Percentiles rank a stretch among this genome's conserved stretches.
These are phyloP conservation scores for Fraxinus quadrangulata DNA, from an alignment of 257 asterid species.

Conservation along the genomic window DNA sequence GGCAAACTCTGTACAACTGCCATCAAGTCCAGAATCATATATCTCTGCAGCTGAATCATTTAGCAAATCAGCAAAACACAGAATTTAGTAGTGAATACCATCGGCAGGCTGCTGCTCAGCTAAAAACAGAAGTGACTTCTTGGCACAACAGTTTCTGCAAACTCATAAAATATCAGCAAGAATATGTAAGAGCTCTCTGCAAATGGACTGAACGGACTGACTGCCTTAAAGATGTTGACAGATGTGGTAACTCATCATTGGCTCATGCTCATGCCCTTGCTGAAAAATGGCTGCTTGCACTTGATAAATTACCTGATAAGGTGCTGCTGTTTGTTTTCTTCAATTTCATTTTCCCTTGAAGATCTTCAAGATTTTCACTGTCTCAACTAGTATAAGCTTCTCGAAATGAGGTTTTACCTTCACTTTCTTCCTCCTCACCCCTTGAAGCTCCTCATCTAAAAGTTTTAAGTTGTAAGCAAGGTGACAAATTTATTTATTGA, in stretches of 20 bases:
- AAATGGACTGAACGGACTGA: constrained; percentile 58
- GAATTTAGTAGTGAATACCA: constrained; percentile 71
- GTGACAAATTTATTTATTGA: too few relatives aligned
- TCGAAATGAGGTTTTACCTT: background rate
- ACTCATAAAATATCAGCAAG: constrained; percentile 62
- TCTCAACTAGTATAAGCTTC: background rate
- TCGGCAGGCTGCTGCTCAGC: constrained; percentile 78
- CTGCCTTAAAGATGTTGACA: constrained; percentile 37
- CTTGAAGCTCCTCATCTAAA: too few relatives aligned
- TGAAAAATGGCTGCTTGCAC: constrained; percentile 59
- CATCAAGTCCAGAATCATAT: constrained; percentile 72
- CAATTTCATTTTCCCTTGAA: background rate
- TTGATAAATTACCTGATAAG: constrained; percentile 69
- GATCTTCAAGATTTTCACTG: background rate
- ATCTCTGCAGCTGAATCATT: constrained; percentile 60
- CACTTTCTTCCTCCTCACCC: background rate
- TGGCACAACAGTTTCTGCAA: constrained; percentile 71
- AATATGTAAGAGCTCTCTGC: constrained; percentile 57
- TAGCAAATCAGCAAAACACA: constrained; percentile 45
- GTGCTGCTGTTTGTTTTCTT: constrained; percentile 30
- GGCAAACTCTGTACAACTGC: constrained; percentile 67
- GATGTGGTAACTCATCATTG: constrained; percentile 34
- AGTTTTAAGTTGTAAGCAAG: too few relatives aligned
- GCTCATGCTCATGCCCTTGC: constrained; percentile 37
- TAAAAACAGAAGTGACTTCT: constrained; percentile 66